A percentile compares a stretch with the other conserved stretches of the same genome.
phyloP scores from a whole-genome alignment of 2,329 filamentous ascomycete species.

The Aschersonia sp. region DNA sequence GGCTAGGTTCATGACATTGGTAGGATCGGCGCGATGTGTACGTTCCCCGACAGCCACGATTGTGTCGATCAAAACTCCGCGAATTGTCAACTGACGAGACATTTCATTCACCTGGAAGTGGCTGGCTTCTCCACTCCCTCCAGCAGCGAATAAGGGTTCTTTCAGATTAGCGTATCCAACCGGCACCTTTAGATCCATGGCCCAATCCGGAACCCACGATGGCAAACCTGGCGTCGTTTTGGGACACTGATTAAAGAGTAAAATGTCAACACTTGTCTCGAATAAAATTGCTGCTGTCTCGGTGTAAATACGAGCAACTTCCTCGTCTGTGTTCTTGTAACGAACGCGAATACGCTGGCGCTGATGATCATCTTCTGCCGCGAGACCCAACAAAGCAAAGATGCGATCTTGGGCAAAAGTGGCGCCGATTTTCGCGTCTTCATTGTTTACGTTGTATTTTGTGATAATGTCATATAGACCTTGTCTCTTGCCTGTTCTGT shows the following conservation, averaged over 20 bases:
- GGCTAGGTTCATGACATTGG: constrained; percentile 3
- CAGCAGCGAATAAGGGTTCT: constrained; percentile 10
- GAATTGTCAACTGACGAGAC: constrained; percentile 5
- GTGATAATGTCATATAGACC: constrained; percentile 13
- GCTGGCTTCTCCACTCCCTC: constrained; percentile 2
- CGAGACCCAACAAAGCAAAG: constrained; percentile 16
- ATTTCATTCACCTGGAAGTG: constrained; percentile 2
- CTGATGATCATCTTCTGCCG: constrained; percentile 8
- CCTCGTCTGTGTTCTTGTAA: constrained; percentile 2
- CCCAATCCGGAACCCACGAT: constrained; percentile 21
- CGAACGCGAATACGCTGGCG: constrained; percentile 5
- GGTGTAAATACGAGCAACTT: constrained; percentile 6
- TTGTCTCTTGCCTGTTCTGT: constrained; percentile 6
- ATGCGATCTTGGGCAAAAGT: constrained; percentile 15
- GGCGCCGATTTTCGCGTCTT: constrained; percentile 10
- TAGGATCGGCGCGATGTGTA: constrained; percentile 2
- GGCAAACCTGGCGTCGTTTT: constrained; percentile 10
- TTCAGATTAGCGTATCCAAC: constrained; percentile 10
- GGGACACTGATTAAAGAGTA: constrained; percentile 15
- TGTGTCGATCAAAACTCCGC: constrained; percentile 10
- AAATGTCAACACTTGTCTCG: constrained; percentile 10
- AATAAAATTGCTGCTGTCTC: constrained; percentile 10
- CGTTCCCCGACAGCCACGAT: constrained; percentile 9
- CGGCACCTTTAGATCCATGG: constrained; percentile 12
- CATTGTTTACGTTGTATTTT: constrained; percentile 14